Percentiles rank a stretch among this genome's conserved stretches.
phyloP scores from a whole-genome alignment of 2,329 filamentous ascomycete genomes.

The Claviceps africana region DNA sequence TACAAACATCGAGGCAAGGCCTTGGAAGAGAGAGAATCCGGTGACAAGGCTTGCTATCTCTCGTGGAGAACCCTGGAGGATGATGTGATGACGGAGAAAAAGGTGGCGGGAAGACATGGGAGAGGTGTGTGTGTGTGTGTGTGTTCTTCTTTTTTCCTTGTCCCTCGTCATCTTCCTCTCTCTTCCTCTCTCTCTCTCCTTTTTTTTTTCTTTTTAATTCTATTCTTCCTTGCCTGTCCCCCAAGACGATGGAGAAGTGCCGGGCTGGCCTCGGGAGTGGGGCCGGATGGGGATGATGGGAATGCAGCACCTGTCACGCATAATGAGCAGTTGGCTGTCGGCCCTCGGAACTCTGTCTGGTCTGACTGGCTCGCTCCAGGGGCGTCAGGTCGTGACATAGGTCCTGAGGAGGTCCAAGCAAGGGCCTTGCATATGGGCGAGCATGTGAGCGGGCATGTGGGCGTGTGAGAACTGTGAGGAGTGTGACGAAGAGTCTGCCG shows the following conservation, averaged over 20 bases:
- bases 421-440: too few species aligned
- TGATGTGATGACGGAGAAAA: not conserved
- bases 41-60: not conserved
- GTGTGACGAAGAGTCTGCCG: too few species aligned
- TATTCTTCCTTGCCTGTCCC: not conserved
- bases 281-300: conserved; percentile 9
- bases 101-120: conserved; percentile 5
- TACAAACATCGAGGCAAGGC: not conserved
- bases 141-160: too few species aligned
- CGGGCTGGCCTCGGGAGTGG: conserved; percentile 11
- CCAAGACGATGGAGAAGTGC: conserved; percentile 4
- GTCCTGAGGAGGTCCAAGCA: not conserved
- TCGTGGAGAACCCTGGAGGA: conserved; percentile 1
- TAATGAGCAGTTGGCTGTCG: not conserved
- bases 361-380: too few species aligned
- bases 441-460: too few species aligned
- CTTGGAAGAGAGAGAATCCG: not conserved
- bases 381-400: not conserved
- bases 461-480: too few species aligned
- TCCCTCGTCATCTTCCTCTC: not conserved
- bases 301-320: not conserved
- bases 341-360: not conserved
- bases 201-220: not conserved
- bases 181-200: conserved; percentile 10
- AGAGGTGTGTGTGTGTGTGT: too few species aligned